These are phyloP conservation scores for Trebouxiophyceae sp. DNA, from an alignment of 163 green algal species.

Conservation along the genomic window DNA sequence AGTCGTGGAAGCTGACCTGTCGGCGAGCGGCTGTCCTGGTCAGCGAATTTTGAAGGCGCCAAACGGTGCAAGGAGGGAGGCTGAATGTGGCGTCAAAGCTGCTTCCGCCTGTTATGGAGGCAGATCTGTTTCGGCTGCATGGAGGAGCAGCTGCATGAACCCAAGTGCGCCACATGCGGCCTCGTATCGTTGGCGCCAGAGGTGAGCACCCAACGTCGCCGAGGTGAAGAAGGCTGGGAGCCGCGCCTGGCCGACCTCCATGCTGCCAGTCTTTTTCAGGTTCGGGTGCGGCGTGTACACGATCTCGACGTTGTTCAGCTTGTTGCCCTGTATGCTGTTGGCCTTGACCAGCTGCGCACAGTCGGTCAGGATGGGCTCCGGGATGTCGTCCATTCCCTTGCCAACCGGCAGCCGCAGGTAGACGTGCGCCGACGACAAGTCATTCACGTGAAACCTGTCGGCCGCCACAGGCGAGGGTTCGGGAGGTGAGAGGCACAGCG, in stretches of 20 bases:
- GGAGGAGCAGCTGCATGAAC: no score
- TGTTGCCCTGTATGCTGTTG: slow-evolving; percentile 92
- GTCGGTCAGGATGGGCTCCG: slow-evolving; percentile 82
- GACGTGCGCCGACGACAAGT: slow-evolving; percentile 92
- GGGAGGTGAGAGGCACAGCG: slow-evolving; percentile 1
- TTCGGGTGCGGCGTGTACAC: slow-evolving; percentile 93
- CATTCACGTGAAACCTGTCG: slow-evolving; percentile 93
- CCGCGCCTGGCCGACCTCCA: slow-evolving; percentile 88
- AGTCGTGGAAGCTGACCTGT: slow-evolving; percentile 86
- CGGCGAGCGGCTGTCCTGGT: no score
- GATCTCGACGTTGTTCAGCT: slow-evolving; percentile 60
- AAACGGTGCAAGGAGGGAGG: slow-evolving; percentile 5
- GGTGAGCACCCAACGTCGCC: no score
- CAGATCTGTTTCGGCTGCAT: no score
- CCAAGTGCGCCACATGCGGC: no score
- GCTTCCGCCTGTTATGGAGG: no score
- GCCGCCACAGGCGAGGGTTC: not conserved
- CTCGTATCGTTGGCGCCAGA: no score
- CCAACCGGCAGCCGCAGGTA: slow-evolving; percentile 84
- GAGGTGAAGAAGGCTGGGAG: no score
- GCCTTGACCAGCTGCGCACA: slow-evolving; percentile 93
- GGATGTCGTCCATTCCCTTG: slow-evolving; percentile 65
- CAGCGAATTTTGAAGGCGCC: no score
- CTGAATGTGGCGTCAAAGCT: no score
- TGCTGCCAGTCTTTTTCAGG: slow-evolving; percentile 81